A percentile compares a stretch with the other conserved stretches of the same genome.
Conservation (phyloP, 2,329 filamentous ascomycete species). For the Stagonosporopsis cucurbitacearum region DNA sequence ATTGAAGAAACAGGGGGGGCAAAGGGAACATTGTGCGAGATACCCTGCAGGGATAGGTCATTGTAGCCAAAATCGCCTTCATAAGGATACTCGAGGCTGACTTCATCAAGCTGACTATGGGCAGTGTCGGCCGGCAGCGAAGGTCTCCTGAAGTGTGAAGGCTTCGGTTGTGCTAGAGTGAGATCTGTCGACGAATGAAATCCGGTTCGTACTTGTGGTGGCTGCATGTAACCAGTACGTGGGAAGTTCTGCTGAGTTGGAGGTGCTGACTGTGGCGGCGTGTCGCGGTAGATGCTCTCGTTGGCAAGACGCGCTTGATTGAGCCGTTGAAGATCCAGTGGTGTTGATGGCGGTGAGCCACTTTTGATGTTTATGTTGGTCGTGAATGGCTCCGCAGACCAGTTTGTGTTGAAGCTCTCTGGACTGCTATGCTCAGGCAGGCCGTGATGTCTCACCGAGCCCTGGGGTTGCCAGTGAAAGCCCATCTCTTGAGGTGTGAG, state of each 20-base stretch:
- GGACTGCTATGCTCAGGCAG: constrained; percentile 50
- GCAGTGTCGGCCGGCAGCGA: constrained; percentile 42
- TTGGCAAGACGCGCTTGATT: constrained; percentile 40
- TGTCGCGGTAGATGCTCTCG: constrained; percentile 52
- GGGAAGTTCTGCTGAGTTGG: constrained; percentile 57
- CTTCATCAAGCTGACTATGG: constrained; percentile 33
- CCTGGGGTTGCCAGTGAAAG: constrained; percentile 51
- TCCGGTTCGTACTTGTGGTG: constrained; percentile 40
- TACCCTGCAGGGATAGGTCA: constrained; percentile 39
- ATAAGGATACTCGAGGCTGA: constrained; percentile 34
- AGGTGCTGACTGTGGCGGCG: constrained; percentile 59
- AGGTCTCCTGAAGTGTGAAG: constrained; percentile 45
- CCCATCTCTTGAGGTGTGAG: constrained; percentile 53
- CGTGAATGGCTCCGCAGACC: constrained; percentile 47
- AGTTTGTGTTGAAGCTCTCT: constrained; percentile 45
- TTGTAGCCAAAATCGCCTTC: constrained; percentile 37
- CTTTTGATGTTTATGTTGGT: constrained; percentile 38
- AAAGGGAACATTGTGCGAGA: constrained; percentile 44
- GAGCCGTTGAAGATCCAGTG: constrained; percentile 43
- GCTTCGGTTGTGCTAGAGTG: constrained; percentile 45
- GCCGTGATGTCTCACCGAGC: constrained; percentile 36
- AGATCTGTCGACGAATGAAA: constrained; percentile 46
- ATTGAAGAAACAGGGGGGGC: constrained; percentile 39
- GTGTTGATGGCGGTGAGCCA: constrained; percentile 57
- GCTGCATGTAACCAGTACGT: constrained; percentile 45